phyloP scores from a whole-genome alignment of 75 land plant genomes.

The Sequoia sempervirens region DNA sequence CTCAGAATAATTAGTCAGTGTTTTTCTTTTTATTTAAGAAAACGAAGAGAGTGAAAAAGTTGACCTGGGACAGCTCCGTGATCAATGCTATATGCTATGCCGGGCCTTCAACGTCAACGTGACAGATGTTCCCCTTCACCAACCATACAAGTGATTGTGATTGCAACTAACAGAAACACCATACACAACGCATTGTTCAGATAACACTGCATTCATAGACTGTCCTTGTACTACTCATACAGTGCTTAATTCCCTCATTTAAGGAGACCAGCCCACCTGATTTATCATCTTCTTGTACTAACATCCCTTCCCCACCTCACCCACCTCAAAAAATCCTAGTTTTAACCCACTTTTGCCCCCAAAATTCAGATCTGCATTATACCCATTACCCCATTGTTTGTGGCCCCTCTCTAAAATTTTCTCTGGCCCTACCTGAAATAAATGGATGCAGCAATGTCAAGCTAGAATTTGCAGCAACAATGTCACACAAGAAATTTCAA shows the following conservation, averaged over 20 bases:
- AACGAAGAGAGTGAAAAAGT: conserved; percentile 9
- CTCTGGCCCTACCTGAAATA: background rate
- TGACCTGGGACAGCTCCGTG: conserved; percentile 17
- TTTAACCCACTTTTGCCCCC: background rate
- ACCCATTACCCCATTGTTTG: background rate
- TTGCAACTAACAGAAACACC: background rate
- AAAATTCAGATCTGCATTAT: background rate
- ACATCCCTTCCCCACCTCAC: conserved; percentile 8
- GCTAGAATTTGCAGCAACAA: background rate
- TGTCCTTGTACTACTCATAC: background rate
- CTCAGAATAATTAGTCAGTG: background rate
- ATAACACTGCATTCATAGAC: background rate
- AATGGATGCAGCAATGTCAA: background rate
- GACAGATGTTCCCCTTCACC: conserved; percentile 15
- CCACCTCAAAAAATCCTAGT: background rate
- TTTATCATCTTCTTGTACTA: conserved; percentile 5
- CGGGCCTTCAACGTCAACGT: conserved; percentile 50
- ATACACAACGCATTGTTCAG: background rate
- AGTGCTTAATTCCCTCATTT: background rate
- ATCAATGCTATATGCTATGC: conserved; percentile 23
- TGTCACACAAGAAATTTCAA: background rate
- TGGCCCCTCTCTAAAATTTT: background rate
- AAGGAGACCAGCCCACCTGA: conserved; percentile 11
- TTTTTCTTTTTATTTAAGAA: background rate
- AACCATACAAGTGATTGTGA: conserved; percentile 9